Evolutionary conservation across 176 grass and related monocot species (phyloP).

Genomic region (Ananas comosus): DNA sequence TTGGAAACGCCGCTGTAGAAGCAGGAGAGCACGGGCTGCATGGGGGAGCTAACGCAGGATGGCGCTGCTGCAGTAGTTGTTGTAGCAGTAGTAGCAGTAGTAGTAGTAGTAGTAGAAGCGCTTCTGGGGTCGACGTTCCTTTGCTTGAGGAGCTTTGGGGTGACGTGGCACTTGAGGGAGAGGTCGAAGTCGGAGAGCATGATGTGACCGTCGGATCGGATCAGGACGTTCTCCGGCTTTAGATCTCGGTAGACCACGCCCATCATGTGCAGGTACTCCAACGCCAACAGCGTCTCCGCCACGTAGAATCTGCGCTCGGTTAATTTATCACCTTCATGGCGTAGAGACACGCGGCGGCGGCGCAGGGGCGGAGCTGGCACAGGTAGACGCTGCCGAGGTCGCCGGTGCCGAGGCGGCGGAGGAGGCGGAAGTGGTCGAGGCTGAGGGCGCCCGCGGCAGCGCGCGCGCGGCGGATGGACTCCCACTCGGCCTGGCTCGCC

Average conservation of each 20-base stretch:
- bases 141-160: constrained; percentile 45
- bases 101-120: not conserved
- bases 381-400: constrained; percentile 89
- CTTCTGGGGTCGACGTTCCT: constrained; percentile 22
- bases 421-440: constrained; percentile 80
- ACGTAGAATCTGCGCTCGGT: constrained; percentile 58
- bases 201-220: constrained; percentile 77
- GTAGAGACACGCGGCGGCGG: constrained; percentile 46
- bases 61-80: constrained; percentile 6
- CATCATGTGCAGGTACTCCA: constrained; percentile 99
- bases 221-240: constrained; percentile 91
- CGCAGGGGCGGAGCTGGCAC: constrained; percentile 46
- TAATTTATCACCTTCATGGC: constrained; percentile 59
- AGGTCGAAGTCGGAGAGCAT: constrained; percentile 99
- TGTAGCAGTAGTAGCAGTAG: not conserved
- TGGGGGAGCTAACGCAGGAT: constrained; percentile 56
- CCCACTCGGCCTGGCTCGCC: constrained; percentile 74
- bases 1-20: constrained; percentile 51
- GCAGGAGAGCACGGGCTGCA: constrained; percentile 85
- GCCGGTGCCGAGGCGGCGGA: constrained; percentile 69
- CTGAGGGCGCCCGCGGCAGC: constrained; percentile 31
- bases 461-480: constrained; percentile 56
- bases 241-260: constrained; percentile 91
- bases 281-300: constrained; percentile 69
- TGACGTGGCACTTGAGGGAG: constrained; percentile 78